Base-by-base conservation (phyloP, 1,284 basidiomycete genomes). In the Neolentinus lepideus region DNA sequence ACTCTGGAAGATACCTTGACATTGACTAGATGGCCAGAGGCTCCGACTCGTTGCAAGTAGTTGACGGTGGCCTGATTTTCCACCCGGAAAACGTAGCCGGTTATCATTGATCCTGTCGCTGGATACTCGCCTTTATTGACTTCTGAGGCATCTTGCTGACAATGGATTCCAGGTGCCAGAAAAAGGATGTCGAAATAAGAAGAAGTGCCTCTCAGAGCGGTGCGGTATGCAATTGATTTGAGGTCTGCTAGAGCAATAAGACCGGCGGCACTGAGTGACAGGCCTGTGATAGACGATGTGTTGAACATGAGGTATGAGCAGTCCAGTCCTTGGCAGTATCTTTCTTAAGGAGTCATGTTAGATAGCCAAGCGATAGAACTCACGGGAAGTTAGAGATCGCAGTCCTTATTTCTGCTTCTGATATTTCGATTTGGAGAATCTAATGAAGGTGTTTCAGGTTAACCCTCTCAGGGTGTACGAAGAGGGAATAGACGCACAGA, bases 51-150 rank as follows among this genome's bases (percentile, higher is more conserved):
- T 45, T 56, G 54, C 35, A 60, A 35, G 33, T 52, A 60, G 26
- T 29, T 56, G 26, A 60, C 57, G 8, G 54, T 58, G 8, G 54
- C 58, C 9, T 35, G 58, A 33, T 60, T 60, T n/a, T 60, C 58
- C 12, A 60, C 43, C 11, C 58, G 58, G 25, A 58, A 60, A 16
- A 60, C 57, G 51, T 58, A 56, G 24, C 57, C 58, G 10, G 29
- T 58, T 36, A 26, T 52, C 57, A 60, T 55, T 10, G 57, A 57
- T 9, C 57, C 58, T 2, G 57, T 50, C 10, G 27, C 24, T 4
- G 58, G 58, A n/a, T 36, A 50, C 38, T 60, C 57, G 3, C 54
- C 57, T 4, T 46, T 43, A n/a, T 60, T 60, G 31, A 58, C 50
- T 9, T 52, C 27, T 8, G 54, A 46, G 10, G 57, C 56, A 12